Evolutionary conservation across 768 basidiomycete species (phyloP).

Genomic region (Suillus alpinus): DNA sequence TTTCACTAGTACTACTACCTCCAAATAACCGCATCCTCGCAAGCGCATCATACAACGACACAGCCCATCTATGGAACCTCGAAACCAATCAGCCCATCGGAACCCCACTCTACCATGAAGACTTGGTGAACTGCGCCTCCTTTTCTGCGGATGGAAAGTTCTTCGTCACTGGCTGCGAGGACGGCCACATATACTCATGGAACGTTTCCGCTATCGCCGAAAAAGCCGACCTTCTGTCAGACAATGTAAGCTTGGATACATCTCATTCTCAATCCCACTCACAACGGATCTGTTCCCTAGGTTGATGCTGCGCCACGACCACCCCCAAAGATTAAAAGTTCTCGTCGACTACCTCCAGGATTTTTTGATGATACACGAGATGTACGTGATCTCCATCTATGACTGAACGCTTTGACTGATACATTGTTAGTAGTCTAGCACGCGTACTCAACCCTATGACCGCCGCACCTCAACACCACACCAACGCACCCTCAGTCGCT

Average conservation of each 20-base stretch:
- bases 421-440: not conserved
- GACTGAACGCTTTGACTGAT: not conserved
- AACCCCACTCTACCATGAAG: not conserved
- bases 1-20: no score
- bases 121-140: no score
- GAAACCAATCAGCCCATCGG: not conserved
- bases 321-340: not conserved
- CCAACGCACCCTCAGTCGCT: not conserved
- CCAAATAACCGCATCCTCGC: no score
- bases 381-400: not conserved
- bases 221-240: not conserved
- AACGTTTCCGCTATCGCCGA: not conserved
- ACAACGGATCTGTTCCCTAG: not conserved
- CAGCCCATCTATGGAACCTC: no score
- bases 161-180: not conserved
- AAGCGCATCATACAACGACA: no score
- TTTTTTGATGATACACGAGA: not conserved
- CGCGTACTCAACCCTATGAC: not conserved
- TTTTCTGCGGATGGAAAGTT: not conserved
- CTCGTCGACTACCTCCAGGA: not conserved
- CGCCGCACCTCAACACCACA: not conserved
- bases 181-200: not conserved
- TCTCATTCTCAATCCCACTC: not conserved
- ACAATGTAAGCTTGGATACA: not conserved
- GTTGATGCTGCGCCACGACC: not conserved